A percentile compares a stretch with the other conserved stretches of the same genome.
Evolutionary conservation across 805 yeast genomes (phyloP).

Genomic region (Candida alai): DNA sequence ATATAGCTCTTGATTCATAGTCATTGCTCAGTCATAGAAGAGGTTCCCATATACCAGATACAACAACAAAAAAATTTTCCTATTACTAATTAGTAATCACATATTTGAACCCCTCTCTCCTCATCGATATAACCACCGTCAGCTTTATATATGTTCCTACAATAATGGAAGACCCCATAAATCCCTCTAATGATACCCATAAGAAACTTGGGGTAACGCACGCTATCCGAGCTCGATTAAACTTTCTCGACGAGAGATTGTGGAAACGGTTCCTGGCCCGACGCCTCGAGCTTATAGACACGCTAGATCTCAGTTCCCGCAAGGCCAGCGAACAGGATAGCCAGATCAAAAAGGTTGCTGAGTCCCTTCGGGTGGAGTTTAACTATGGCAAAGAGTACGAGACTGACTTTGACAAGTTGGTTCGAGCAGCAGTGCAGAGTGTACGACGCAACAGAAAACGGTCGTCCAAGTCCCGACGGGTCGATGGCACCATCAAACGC

Average conservation of each 20-base stretch:
- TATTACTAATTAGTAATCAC: no score
- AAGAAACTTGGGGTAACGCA: conserved; percentile 53
- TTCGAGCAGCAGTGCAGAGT: conserved; percentile 89
- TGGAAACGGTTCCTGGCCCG: conserved; percentile 94
- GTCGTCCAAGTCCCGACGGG: conserved; percentile 30
- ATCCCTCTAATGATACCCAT: conserved; percentile 7
- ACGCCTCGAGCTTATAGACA: conserved; percentile 82
- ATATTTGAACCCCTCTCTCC: no score
- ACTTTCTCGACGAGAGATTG: conserved; percentile 72
- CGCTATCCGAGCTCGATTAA: conserved; percentile 55
- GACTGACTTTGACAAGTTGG: conserved; percentile 81
- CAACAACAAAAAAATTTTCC: no score
- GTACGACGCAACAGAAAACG: conserved; percentile 85
- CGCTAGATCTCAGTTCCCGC: conserved; percentile 54
- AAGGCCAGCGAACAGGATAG: conserved; percentile 94
- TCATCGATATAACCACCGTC: no score
- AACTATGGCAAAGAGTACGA: conserved; percentile 56
- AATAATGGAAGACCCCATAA: conserved; percentile 2
- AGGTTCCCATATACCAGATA: no score
- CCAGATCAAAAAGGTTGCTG: conserved; percentile 75
- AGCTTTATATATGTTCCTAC: no score
- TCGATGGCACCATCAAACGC: conserved; percentile 5
- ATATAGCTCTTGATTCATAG: background rate
- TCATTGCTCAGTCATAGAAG: no score
- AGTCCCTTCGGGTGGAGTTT: conserved; percentile 72